Percentiles rank a stretch among this genome's conserved stretches.
Conservation (phyloP, 371 early-diverging fungal genomes). For the Cokeromyces recurvatus region DNA sequence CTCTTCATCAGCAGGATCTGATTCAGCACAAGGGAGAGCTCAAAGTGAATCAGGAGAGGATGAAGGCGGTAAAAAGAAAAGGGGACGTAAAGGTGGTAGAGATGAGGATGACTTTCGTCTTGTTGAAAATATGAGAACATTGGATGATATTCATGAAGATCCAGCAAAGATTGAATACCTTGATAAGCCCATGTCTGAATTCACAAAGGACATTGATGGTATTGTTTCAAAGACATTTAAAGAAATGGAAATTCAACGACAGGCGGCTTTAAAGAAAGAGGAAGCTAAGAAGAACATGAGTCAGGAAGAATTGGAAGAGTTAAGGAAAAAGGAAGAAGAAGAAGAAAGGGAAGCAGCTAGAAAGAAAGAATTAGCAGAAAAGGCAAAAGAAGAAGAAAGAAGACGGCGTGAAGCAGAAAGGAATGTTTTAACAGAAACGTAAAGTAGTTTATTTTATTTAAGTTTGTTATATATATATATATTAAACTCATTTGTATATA, state of each 20-base stretch:
- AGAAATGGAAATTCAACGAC: constrained; percentile 33
- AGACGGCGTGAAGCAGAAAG: constrained; percentile 8
- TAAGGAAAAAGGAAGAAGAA: constrained; percentile 21
- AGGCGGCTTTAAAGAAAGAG: constrained; percentile 18
- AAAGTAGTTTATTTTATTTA: neutral
- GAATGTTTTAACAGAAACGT: constrained; percentile 26
- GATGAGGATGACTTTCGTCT: constrained; percentile 2
- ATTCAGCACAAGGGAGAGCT: neutral
- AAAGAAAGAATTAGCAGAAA: neutral
- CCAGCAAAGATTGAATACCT: constrained; percentile 27
- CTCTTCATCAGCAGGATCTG: neutral
- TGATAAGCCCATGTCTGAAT: constrained; percentile 44
- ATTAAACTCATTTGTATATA: too few relatives aligned
- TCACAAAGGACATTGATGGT: constrained; percentile 47
- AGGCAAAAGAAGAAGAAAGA: constrained; percentile 10
- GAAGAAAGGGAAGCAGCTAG: constrained; percentile 3
- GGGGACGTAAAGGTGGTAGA: neutral
- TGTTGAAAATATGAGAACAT: constrained; percentile 21
- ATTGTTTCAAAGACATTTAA: constrained; percentile 43
- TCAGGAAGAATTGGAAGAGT: constrained; percentile 11
- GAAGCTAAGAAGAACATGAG: constrained; percentile 18
- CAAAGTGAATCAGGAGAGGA: neutral
- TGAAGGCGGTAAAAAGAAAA: too few relatives aligned
- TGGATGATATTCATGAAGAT: constrained; percentile 41
- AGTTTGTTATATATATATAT: neutral